Evolutionary conservation across 805 yeast species (phyloP).

Genomic region (Wickerhamomyces strasburgensis): DNA sequence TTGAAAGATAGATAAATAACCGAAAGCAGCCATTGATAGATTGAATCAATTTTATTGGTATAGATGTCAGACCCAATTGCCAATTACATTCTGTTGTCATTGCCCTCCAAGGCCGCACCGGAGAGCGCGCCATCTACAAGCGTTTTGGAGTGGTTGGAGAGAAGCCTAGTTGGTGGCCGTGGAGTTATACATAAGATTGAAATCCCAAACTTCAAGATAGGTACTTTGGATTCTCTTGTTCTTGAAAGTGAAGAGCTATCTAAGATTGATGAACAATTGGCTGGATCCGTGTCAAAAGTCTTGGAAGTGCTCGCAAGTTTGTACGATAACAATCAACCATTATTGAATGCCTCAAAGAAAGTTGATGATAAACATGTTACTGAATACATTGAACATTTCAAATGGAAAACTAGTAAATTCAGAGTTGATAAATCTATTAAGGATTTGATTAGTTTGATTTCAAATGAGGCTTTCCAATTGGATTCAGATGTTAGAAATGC

Average conservation of each 20-base stretch:
- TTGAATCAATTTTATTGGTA: no score
- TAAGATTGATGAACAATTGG: conserved; percentile 77
- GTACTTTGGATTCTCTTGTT: conserved; percentile 88
- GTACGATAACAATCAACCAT: conserved; percentile 36
- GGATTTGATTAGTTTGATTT: conserved; percentile 63
- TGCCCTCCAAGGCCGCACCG: conserved; percentile 53
- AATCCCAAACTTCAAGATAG: conserved; percentile 86
- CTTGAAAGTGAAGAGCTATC: conserved; percentile 85
- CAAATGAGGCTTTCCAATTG: conserved; percentile 74
- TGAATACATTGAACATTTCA: conserved; percentile 66
- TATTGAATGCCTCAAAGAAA: conserved; percentile 43
- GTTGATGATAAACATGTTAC: conserved; percentile 51
- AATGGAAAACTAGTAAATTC: conserved; percentile 86
- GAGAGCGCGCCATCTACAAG: conserved; percentile 39
- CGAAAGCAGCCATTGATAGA: no score
- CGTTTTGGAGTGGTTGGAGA: conserved; percentile 49
- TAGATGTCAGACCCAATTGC: conserved; percentile 33
- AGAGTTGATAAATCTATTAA: conserved; percentile 79
- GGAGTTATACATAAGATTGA: conserved; percentile 51
- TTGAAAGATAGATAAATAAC: no score
- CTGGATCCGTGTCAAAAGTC: conserved; percentile 62
- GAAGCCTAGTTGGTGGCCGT: conserved; percentile 50
- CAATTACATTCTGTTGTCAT: conserved; percentile 49
- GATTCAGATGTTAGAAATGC: conserved; percentile 81
- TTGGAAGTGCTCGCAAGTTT: conserved; percentile 63